Conservation (phyloP, 495 filamentous ascomycete genomes). For the Sphaerosporella brunnea region DNA sequence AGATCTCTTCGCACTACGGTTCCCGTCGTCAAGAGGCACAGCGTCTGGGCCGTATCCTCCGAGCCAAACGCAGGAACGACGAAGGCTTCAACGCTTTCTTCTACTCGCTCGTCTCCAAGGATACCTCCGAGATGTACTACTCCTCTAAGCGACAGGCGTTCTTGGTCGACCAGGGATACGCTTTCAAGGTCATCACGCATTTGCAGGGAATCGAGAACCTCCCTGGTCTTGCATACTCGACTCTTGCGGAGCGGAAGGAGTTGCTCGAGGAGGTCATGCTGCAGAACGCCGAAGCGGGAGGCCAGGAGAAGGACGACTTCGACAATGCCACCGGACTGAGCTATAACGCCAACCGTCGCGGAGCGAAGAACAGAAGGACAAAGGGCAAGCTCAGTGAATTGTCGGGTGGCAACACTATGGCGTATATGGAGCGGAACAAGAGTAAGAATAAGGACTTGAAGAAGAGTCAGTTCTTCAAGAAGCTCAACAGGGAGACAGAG, state of each 20-base stretch:
- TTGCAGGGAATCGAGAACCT: slow-evolving; percentile 77
- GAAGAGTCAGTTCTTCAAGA: slow-evolving; percentile 51
- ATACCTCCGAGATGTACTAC: slow-evolving; percentile 97
- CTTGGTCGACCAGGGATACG: slow-evolving; percentile 95
- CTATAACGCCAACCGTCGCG: slow-evolving; percentile 32
- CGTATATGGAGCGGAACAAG: slow-evolving; percentile 75
- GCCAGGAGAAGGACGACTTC: slow-evolving; percentile 66
- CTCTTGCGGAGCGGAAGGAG: slow-evolving; percentile 67
- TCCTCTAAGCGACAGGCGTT: slow-evolving; percentile 95
- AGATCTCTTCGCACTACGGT: slow-evolving; percentile 96
- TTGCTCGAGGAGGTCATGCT: slow-evolving; percentile 82
- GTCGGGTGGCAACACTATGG: slow-evolving; percentile 86
- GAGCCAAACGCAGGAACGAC: slow-evolving; percentile 90
- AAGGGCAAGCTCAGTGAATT: slow-evolving; percentile 73
- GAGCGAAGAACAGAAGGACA: slow-evolving; percentile 43
- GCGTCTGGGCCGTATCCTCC: slow-evolving; percentile 79
- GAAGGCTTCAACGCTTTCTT: slow-evolving; percentile 99
- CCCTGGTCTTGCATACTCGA: slow-evolving; percentile 60
- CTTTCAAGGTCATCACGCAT: slow-evolving; percentile 97
- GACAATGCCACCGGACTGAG: slow-evolving; percentile 36
- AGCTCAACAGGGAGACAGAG: slow-evolving; percentile 57
- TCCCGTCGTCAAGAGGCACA: slow-evolving; percentile 96
- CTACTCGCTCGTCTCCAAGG: slow-evolving; percentile 91
- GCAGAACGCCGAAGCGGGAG: slow-evolving; percentile 63
- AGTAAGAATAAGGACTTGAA: slow-evolving; percentile 66